Evolutionary conservation across 768 basidiomycete species (phyloP).

Genomic region (Cystobasidium tubakii): DNA sequence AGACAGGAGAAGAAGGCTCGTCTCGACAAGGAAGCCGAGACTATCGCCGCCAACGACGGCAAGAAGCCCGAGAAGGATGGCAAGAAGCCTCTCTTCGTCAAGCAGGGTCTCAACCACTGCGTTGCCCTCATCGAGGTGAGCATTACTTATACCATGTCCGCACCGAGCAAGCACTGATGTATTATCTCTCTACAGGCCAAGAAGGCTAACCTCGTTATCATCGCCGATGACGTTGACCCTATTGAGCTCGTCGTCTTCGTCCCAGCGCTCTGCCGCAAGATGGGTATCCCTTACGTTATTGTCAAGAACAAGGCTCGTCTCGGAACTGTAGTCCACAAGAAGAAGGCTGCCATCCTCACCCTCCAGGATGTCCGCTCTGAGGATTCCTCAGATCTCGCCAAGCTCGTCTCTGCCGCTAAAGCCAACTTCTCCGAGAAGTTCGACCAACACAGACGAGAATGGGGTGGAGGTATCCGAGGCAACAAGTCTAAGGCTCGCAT

Average conservation of each 20-base stretch:
- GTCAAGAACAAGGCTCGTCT: constrained; percentile 89
- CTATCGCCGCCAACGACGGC: constrained; percentile 67
- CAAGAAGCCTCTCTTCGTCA: constrained; percentile 92
- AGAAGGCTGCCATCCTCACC: constrained; percentile 85
- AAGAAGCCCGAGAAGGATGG: constrained; percentile 67
- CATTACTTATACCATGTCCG: neutral
- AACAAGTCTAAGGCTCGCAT: constrained; percentile 57
- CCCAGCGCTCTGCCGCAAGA: constrained; percentile 96
- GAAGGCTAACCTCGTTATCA: constrained; percentile 91
- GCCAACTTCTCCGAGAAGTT: constrained; percentile 86
- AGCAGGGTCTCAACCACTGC: constrained; percentile 94
- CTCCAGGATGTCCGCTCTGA: constrained; percentile 92
- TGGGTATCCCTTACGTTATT: constrained; percentile 98
- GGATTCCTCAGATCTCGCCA: constrained; percentile 86
- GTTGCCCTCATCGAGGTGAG: constrained; percentile 66
- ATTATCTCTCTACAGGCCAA: constrained; percentile 63
- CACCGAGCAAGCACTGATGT: neutral
- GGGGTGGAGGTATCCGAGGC: constrained; percentile 94
- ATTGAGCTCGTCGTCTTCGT: constrained; percentile 98
- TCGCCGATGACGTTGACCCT: constrained; percentile 96
- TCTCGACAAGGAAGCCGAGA: constrained; percentile 61
- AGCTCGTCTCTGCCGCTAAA: constrained; percentile 85
- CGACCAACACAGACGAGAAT: constrained; percentile 80
- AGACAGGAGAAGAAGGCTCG: constrained; percentile 97
- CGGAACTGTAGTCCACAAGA: constrained; percentile 96